Evolutionary conservation across 2,329 filamentous ascomycete genomes (phyloP).

Genomic region (Myriosclerotinia curreyana): DNA sequence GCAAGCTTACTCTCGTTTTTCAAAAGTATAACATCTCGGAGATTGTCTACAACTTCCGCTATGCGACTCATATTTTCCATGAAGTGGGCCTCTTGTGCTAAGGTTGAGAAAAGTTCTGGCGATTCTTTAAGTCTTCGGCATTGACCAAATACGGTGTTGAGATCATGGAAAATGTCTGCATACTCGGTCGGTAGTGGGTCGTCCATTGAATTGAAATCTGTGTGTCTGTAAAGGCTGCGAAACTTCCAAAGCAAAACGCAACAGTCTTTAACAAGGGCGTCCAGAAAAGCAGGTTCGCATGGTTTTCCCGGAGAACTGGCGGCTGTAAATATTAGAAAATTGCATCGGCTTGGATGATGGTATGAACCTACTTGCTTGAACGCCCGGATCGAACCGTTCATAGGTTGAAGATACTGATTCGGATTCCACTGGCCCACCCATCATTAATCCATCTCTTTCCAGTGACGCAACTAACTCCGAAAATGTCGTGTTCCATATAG

Average conservation of each 20-base stretch:
- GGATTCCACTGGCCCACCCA: neutral
- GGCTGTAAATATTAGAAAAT: neutral
- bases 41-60: slow-evolving; percentile 1
- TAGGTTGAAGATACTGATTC: neutral
- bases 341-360: neutral
- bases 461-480: neutral
- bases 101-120: slow-evolving; percentile 22
- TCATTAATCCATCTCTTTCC: neutral
- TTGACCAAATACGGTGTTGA: slow-evolving; percentile 17
- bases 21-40: neutral
- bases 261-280: slow-evolving; percentile 3
- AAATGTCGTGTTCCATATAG: neutral
- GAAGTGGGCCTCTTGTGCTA: neutral
- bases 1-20: neutral
- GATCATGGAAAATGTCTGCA: slow-evolving; percentile 9
- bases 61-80: slow-evolving; percentile 4
- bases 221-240: neutral
- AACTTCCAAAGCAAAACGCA: slow-evolving; percentile 5
- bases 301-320: neutral
- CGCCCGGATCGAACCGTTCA: neutral
- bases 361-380: slow-evolving; percentile 2
- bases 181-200: neutral
- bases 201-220: neutral
- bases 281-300: slow-evolving; percentile 5
- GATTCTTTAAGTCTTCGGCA: slow-evolving; percentile 18